Evolutionary conservation across 2,329 filamentous ascomycete genomes (phyloP).

Genomic region (Verticillium nubilum): DNA sequence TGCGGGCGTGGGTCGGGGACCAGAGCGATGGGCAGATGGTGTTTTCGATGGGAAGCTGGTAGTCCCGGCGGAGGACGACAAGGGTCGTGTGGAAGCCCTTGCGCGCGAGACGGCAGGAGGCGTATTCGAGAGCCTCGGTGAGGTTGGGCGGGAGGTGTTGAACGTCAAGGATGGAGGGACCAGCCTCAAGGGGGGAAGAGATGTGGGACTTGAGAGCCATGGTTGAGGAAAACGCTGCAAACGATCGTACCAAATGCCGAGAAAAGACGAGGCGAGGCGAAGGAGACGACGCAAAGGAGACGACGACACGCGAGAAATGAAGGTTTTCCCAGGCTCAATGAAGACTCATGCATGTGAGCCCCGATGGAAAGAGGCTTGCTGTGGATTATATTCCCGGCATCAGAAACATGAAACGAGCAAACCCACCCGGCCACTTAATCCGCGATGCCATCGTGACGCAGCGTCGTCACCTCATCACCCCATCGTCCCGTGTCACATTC

Average conservation of each 20-base stretch:
- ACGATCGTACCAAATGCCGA: no score
- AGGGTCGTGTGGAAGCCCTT: slow-evolving; percentile 53
- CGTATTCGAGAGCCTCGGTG: slow-evolving; percentile 51
- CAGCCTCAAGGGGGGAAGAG: slow-evolving; percentile 59
- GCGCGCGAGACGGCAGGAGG: slow-evolving; percentile 47
- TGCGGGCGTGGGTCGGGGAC: slow-evolving; percentile 4
- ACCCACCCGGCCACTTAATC: not conserved
- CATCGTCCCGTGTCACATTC: not conserved
- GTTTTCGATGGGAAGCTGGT: slow-evolving; percentile 40
- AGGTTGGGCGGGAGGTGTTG: slow-evolving; percentile 52
- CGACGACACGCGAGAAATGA: not conserved
- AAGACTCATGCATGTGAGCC: no score
- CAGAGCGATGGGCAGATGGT: slow-evolving; percentile 17
- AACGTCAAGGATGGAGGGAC: slow-evolving; percentile 51
- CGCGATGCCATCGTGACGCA: not conserved
- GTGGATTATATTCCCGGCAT: not conserved
- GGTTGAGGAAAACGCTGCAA: not conserved
- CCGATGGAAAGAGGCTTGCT: not conserved
- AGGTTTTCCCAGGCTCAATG: not conserved
- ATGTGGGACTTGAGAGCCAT: slow-evolving; percentile 43
- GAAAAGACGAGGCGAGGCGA: no score
- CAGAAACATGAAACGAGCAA: not conserved
- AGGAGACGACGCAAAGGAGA: not conserved
- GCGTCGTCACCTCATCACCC: not conserved
- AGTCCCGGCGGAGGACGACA: slow-evolving; percentile 50